Percentiles rank a stretch among this genome's conserved stretches.
Conservation (phyloP, 208 protist genomes). For the Trypanosoma caninum region DNA sequence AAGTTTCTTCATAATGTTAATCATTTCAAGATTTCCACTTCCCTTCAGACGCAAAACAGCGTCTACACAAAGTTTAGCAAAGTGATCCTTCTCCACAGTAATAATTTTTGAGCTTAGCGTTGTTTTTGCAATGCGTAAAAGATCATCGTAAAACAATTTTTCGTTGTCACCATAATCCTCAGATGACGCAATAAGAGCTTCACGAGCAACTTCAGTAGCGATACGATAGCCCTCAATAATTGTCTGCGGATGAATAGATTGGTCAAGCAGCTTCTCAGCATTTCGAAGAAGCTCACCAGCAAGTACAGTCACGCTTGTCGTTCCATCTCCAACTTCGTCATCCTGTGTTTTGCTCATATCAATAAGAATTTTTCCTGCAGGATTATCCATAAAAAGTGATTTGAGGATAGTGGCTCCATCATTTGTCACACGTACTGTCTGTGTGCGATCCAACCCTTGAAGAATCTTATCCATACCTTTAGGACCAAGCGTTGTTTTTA, state of each 20-base stretch:
- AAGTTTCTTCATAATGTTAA: constrained; percentile 99
- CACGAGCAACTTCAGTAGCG: constrained; percentile 75
- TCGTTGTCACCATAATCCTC: constrained; percentile 84
- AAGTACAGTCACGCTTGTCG: constrained; percentile 98
- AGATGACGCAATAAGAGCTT: constrained; percentile 73
- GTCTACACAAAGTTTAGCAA: constrained; percentile 98
- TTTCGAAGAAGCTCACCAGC: constrained; percentile 98
- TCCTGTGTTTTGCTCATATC: constrained; percentile 99
- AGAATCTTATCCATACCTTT: constrained; percentile 99
- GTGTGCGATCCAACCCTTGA: constrained; percentile 73
- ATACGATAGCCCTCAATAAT: constrained; percentile 95
- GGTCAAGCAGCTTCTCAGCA: constrained; percentile 96
- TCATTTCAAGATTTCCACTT: constrained; percentile 96
- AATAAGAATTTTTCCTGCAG: constrained; percentile 98
- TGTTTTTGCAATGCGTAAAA: constrained; percentile 98
- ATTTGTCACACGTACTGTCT: constrained; percentile 97
- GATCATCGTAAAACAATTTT: constrained; percentile 94
- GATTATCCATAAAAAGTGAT: constrained; percentile 98
- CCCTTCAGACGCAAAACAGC: constrained; percentile 96
- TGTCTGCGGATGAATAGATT: constrained; percentile 99
- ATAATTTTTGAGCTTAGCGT: constrained; percentile 99
- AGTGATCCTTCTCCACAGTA: constrained; percentile 96
- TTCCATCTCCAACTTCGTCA: constrained; percentile 99
- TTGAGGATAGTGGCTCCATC: constrained; percentile 99
- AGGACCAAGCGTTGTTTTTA: constrained; percentile 99